A percentile compares a stretch with the other conserved stretches of the same genome.
Conservation (phyloP, 208 protist genomes). For the Perkinsela sp. region DNA sequence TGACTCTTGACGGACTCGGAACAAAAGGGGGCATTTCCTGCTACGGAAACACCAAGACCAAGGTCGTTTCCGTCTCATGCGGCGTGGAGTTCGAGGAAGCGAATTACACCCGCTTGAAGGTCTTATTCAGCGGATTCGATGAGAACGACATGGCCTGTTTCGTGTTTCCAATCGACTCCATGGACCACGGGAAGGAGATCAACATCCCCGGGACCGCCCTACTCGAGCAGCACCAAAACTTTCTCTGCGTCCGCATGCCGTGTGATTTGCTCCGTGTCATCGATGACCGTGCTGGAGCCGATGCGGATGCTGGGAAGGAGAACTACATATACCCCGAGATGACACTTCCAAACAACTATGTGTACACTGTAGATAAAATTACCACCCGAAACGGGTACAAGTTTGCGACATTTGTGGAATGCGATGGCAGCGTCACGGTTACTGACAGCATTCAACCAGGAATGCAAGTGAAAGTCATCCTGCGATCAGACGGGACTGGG, state of each 20-base stretch:
- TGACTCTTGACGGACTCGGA: conserved; percentile 44
- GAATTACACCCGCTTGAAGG: conserved; percentile 27
- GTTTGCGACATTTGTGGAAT: conserved; percentile 48
- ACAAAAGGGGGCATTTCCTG: background rate
- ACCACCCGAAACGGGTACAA: conserved; percentile 46
- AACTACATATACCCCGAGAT: conserved; percentile 45
- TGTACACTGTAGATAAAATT: conserved; percentile 52
- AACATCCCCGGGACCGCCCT: conserved; percentile 33
- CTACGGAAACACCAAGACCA: conserved; percentile 14
- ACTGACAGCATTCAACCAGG: conserved; percentile 50
- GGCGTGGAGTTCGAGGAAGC: conserved; percentile 51
- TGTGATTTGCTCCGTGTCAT: conserved; percentile 48
- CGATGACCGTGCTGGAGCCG: conserved; percentile 8
- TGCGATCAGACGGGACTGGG: conserved; percentile 47
- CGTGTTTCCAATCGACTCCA: conserved; percentile 42
- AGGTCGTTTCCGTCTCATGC: conserved; percentile 43
- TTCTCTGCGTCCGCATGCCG: conserved; percentile 44
- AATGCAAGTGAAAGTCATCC: conserved; percentile 42
- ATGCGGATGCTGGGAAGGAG: conserved; percentile 11
- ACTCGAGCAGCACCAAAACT: conserved; percentile 39
- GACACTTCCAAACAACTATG: conserved; percentile 44
- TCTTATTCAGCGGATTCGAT: conserved; percentile 62
- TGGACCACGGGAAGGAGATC: conserved; percentile 35
- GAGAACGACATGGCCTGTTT: conserved; percentile 58
- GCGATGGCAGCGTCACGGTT: conserved; percentile 41